These are phyloP conservation scores for Cyanidiococcus yangmingshanensis DNA, from an alignment of 23 red algal genomes.

Conservation along the genomic window DNA sequence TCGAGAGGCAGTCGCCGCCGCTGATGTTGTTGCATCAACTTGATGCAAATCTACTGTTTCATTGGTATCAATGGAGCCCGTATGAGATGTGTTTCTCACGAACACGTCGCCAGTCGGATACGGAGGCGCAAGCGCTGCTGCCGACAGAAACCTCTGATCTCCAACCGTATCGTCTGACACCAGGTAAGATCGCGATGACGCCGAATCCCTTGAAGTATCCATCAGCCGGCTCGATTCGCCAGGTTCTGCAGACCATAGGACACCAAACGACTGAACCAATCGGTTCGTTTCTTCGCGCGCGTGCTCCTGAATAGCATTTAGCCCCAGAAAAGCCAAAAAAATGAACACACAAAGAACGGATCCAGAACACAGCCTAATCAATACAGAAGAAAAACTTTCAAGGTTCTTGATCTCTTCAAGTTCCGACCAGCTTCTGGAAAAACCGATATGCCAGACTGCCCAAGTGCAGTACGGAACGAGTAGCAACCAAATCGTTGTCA, in stretches of 20 bases:
- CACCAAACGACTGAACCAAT: not conserved
- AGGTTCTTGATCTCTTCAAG: not conserved
- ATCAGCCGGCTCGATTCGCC: not conserved
- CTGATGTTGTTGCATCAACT: not conserved
- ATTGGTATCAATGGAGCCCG: not conserved
- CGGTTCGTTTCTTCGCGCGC: not conserved
- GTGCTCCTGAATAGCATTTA: not conserved
- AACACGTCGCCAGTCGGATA: too few relatives aligned
- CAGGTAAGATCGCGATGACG: not conserved
- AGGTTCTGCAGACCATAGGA: not conserved
- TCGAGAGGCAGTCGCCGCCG: not conserved
- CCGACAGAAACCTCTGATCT: too few relatives aligned
- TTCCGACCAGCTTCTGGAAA: not conserved
- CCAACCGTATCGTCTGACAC: not conserved
- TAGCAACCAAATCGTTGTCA: not conserved
- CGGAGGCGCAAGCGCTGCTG: too few relatives aligned
- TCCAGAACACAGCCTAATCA: not conserved
- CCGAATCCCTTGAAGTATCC: not conserved
- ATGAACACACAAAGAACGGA: not conserved
- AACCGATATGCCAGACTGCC: not conserved
- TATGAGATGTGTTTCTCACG: too few relatives aligned
- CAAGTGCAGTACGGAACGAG: constrained; percentile 8
- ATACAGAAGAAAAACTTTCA: not conserved
- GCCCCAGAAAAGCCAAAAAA: not conserved
- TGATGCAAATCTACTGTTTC: not conserved